Base-by-base conservation (phyloP, 2,329 filamentous ascomycete genomes). In the Madurella fahalii region DNA sequence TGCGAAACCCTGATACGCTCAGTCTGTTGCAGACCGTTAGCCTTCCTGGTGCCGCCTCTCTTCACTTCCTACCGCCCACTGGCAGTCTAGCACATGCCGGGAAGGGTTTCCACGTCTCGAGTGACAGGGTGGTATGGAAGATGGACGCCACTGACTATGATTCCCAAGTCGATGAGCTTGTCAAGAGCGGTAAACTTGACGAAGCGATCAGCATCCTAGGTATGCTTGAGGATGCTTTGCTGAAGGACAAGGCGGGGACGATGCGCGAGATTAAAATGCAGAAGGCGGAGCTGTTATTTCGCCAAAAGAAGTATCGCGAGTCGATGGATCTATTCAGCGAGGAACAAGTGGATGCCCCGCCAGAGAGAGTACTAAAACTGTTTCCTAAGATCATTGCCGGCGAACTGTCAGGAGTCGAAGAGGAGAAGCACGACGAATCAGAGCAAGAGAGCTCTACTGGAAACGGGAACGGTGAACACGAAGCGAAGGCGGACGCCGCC, bases 131-230 rank as follows among this genome's bases (percentile, higher is more conserved):
- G 34, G 89, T 99, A 39, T 99, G 94, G 94, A 87, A 94, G 63
- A 97, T 99, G 94, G 89, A 86, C 59, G 89, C 93, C 3, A 84
- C 92, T 39, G 88, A 92, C 61, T 99, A 99, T 67, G 90, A 96
- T 68, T 84, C 85, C 2, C 94, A 99, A 67, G 84, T 97, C 18
- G 83, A 91, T 56, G 84, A 94, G 61, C 78, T 99, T 25, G 84
- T 95, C 1, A 80, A 85, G 17, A 82, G 81, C 56, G 83, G 80
- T 9, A 81, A 83, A 57, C 89, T 92, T 52, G 93, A 99, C 64
- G 95, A 99, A 71, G 93, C 93, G 0, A 87, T 97, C 58, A 96
- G 91, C 65, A 75, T 99, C 9, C 76, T 97, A 7, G 80, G 82
- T 47, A 91, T 96, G 84, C 81, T 99, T 0, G 94, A 99, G 71